These are phyloP conservation scores for Chimonanthus salicifolius DNA, from an alignment of 164 flowering plant species.

Conservation along the genomic window DNA sequence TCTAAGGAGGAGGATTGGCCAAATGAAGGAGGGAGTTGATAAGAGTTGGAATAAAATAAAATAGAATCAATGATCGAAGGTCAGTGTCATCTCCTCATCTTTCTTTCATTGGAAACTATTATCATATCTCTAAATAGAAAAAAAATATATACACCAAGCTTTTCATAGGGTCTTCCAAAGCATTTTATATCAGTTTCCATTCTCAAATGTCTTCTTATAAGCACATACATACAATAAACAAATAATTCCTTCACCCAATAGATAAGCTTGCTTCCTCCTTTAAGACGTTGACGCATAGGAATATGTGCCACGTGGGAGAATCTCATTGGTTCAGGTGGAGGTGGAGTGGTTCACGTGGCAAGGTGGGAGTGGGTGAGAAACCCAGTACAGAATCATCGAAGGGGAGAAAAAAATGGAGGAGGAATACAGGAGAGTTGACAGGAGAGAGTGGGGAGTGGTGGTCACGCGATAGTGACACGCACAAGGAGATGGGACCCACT, in stretches of 20 bases:
- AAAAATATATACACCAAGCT: not conserved
- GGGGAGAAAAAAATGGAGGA: not conserved
- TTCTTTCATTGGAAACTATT: not conserved
- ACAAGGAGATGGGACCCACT: not conserved
- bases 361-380: not conserved
- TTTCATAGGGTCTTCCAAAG: not conserved
- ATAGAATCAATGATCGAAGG: not conserved
- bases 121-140: not conserved
- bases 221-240: not conserved
- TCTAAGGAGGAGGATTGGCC: not conserved
- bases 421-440: not conserved
- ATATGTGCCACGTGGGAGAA: conserved; percentile 7
- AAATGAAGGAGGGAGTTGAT: not conserved
- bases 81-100: not conserved
- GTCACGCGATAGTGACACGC: not conserved
- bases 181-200: not conserved
- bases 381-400: not conserved
- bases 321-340: not conserved
- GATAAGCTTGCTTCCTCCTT: not conserved
- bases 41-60: not conserved
- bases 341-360: conserved; percentile 3
- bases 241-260: not conserved
- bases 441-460: not conserved
- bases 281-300: not conserved
- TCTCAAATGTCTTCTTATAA: not conserved